Percentiles rank a stretch among this genome's conserved stretches.
Evolutionary conservation across 768 basidiomycete genomes (phyloP).

Genomic region (Chalciporus piperatus): DNA sequence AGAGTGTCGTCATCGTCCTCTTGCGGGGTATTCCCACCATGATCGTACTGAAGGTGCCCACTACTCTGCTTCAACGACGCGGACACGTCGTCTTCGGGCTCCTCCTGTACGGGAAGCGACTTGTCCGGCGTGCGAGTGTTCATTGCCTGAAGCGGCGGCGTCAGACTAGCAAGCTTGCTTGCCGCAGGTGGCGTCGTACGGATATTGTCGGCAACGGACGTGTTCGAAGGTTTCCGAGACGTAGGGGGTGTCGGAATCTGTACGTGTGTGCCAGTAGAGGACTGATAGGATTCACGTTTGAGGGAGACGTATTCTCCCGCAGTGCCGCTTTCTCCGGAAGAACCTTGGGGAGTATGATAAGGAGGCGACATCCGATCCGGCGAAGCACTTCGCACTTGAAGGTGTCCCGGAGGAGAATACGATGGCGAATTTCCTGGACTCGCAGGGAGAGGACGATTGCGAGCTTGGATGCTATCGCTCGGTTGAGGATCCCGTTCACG

Average conservation of each 20-base stretch:
- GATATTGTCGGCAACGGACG: constrained; percentile 17
- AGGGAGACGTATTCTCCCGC: constrained; percentile 41
- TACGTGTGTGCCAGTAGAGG: constrained; percentile 25
- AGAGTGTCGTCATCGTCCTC: constrained; percentile 48
- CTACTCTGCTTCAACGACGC: constrained; percentile 37
- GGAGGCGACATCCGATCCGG: constrained; percentile 54
- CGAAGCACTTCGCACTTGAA: constrained; percentile 43
- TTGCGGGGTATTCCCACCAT: constrained; percentile 34
- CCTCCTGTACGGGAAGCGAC: constrained; percentile 75
- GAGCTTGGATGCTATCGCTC: constrained; percentile 23
- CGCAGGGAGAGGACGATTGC: constrained; percentile 29
- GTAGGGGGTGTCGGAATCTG: constrained; percentile 30
- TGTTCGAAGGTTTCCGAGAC: constrained; percentile 23
- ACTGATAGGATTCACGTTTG: constrained; percentile 44
- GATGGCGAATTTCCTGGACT: constrained; percentile 38
- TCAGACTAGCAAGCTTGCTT: constrained; percentile 45
- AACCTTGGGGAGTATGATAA: constrained; percentile 47
- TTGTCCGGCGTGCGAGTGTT: constrained; percentile 62
- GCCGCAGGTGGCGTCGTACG: constrained; percentile 35
- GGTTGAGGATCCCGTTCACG: constrained; percentile 43
- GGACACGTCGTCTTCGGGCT: constrained; percentile 62
- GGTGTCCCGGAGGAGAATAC: constrained; percentile 40
- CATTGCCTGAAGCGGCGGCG: constrained; percentile 53
- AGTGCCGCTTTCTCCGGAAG: constrained; percentile 42
- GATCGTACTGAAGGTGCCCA: constrained; percentile 37